Percentiles rank a stretch among this genome's conserved stretches.
These are phyloP conservation scores for Fraxinus velutina DNA, from an alignment of 305 asterid genomes.

Conservation along the genomic window DNA sequence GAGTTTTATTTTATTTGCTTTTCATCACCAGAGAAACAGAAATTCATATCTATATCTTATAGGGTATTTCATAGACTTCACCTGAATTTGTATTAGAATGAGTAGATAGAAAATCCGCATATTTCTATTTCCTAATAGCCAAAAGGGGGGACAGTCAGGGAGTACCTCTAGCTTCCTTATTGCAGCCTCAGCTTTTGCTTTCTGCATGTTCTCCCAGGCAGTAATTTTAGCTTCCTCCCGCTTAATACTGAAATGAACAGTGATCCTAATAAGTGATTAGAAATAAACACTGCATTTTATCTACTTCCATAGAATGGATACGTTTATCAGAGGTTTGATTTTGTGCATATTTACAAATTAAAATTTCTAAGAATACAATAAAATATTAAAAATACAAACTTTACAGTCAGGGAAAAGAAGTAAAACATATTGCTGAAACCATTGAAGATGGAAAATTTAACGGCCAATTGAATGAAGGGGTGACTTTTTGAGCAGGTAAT, in stretches of 20 bases:
- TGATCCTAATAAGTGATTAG: not conserved
- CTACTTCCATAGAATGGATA: not conserved
- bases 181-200: conserved; percentile 95
- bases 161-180: conserved; percentile 82
- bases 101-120: conserved; percentile 8
- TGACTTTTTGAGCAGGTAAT: not conserved
- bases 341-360: not conserved
- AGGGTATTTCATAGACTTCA: not conserved
- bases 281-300: not conserved
- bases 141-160: conserved; percentile 8
- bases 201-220: conserved; percentile 96
- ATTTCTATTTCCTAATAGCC: not conserved
- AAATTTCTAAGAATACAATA: not conserved
- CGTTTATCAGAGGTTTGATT: not conserved
- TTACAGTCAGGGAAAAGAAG: not conserved
- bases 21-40: not conserved
- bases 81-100: not conserved
- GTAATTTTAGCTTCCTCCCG: conserved; percentile 78
- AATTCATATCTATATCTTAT: not conserved
- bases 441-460: not conserved
- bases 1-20: not conserved
- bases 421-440: not conserved
- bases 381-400: too few species aligned
- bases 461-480: not conserved
- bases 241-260: conserved; percentile 47